Conservation (phyloP, 2,329 filamentous ascomycete species). For the Fonsecaea erecta region DNA sequence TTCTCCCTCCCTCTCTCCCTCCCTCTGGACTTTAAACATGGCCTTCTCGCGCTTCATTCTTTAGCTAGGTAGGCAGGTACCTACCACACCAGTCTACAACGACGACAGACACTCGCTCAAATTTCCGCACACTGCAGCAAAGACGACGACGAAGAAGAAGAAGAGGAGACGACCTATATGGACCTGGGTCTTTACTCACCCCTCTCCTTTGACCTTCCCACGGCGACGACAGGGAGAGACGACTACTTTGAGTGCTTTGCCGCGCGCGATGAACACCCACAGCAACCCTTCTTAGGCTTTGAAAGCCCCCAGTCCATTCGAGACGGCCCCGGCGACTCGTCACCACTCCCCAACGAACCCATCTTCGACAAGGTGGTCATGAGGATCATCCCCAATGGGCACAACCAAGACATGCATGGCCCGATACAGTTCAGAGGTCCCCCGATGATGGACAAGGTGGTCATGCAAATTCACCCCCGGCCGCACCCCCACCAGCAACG, state of each 20-base stretch:
- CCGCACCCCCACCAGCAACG: background rate
- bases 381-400: background rate
- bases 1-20: background rate
- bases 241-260: background rate
- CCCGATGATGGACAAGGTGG: background rate
- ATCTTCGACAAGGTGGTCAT: background rate
- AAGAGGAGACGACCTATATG: background rate
- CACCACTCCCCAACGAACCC: background rate
- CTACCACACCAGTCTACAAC: too few species aligned
- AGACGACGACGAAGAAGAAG: too few species aligned
- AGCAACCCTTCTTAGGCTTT: background rate
- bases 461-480: background rate
- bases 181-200: background rate
- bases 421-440: background rate
- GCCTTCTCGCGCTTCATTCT: background rate
- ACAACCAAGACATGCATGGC: background rate
- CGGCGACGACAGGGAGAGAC: background rate
- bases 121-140: background rate
- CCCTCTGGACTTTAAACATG: slow-evolving; percentile 1
- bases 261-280: background rate
- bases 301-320: background rate
- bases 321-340: background rate
- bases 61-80: too few species aligned
- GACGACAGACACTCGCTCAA: background rate
- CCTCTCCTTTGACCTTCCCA: background rate